Conservation (phyloP, 73 alveolate genomes). For the Paramecium sexaurelia region DNA sequence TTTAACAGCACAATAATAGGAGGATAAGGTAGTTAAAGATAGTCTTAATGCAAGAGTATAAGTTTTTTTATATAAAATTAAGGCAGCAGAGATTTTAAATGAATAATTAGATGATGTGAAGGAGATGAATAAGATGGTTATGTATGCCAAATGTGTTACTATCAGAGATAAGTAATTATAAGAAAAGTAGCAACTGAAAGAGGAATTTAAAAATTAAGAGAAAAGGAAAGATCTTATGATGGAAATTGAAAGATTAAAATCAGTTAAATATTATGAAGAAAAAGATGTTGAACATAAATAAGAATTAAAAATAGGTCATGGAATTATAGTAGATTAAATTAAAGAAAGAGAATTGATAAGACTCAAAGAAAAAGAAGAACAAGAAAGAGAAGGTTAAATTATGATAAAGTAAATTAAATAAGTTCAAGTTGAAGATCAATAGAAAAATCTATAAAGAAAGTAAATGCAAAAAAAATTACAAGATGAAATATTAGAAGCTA, state of each 20-base stretch:
- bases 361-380: constrained; percentile 79
- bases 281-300: constrained; percentile 68
- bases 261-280: constrained; percentile 77
- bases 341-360: constrained; percentile 84
- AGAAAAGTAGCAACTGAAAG: constrained; percentile 76
- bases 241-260: constrained; percentile 87
- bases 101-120: constrained; percentile 81
- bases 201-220: constrained; percentile 77
- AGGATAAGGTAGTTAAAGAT: constrained; percentile 67
- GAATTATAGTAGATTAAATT: constrained; percentile 79
- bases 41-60: constrained; percentile 27
- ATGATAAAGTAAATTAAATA: constrained; percentile 77
- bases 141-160: constrained; percentile 84
- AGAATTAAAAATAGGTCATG: constrained; percentile 74
- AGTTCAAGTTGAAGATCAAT: constrained; percentile 78
- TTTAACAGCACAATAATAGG: constrained; percentile 38
- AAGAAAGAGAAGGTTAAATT: constrained; percentile 80
- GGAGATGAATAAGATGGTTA: constrained; percentile 83
- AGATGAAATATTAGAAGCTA: constrained; percentile 83
- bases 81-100: constrained; percentile 74
- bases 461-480: constrained; percentile 63
- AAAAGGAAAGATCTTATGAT: constrained; percentile 83
- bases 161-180: constrained; percentile 78
- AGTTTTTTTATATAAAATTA: background rate
- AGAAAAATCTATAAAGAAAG: constrained; percentile 70